These are phyloP conservation scores for Botryotinia calthae DNA, from an alignment of 2,329 filamentous ascomycete species.

Conservation along the genomic window DNA sequence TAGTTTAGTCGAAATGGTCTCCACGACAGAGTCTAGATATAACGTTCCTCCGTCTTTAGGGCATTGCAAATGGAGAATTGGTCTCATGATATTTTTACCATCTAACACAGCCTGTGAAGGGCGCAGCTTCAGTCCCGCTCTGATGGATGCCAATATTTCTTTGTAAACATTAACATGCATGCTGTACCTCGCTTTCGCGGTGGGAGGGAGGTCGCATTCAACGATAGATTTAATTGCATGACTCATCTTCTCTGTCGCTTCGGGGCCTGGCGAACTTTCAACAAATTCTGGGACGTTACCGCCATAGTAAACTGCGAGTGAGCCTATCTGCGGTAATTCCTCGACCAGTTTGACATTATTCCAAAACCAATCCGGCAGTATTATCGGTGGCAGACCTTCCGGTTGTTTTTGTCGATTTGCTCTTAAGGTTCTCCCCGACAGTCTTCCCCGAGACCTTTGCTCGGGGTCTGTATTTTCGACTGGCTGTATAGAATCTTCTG, in stretches of 20 bases:
- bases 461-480: constrained; percentile 15
- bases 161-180: constrained; percentile 36
- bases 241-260: constrained; percentile 8
- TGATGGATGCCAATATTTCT: constrained; percentile 48
- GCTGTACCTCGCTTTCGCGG: constrained; percentile 32
- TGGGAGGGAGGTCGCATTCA: constrained; percentile 25
- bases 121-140: constrained; percentile 48
- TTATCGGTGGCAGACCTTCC: constrained; percentile 48
- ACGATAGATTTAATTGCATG: constrained; percentile 20
- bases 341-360: constrained; percentile 45
- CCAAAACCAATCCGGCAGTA: constrained; percentile 58
- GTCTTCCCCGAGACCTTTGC: constrained; percentile 26
- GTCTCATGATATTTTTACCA: constrained; percentile 43
- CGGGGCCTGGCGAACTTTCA: neutral
- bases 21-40: constrained; percentile 60
- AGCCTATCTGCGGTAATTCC: constrained; percentile 24
- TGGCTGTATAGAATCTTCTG: constrained; percentile 11
- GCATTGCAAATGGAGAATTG: constrained; percentile 58
- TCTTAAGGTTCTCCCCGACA: constrained; percentile 24
- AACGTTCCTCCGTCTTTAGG: constrained; percentile 53
- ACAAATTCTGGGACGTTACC: constrained; percentile 7
- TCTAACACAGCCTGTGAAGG: constrained; percentile 32
- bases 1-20: constrained; percentile 59
- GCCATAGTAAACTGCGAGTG: constrained; percentile 28
- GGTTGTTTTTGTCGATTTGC: constrained; percentile 29